A percentile compares a stretch with the other conserved stretches of the same genome.
phyloP scores from a whole-genome alignment of 257 asterid genomes.

The Solanum habrochaites region DNA sequence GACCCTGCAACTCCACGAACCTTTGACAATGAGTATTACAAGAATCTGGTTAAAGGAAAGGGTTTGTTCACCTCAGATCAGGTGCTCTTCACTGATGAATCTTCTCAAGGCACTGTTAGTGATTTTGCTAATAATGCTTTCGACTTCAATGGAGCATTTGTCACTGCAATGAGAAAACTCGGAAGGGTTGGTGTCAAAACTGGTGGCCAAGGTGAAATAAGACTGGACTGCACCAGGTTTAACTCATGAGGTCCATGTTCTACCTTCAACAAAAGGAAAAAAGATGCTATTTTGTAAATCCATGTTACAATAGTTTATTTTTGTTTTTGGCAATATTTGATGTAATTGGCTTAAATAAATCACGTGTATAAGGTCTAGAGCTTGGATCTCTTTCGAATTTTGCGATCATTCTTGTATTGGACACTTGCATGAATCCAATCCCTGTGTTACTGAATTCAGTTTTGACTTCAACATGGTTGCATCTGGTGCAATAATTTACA shows the following conservation, averaged over 20 bases:
- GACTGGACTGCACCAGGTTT: constrained; percentile 51
- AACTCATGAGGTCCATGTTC: constrained; percentile 12
- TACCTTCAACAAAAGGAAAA: background rate
- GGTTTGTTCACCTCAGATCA: constrained; percentile 75
- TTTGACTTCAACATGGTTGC: background rate
- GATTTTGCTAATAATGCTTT: constrained; percentile 39
- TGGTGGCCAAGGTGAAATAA: constrained; percentile 42
- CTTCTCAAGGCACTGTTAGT: constrained; percentile 26
- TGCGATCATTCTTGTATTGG: background rate
- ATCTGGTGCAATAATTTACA: background rate
- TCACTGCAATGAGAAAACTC: constrained; percentile 54
- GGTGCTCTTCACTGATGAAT: constrained; percentile 41
- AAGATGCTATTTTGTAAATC: background rate
- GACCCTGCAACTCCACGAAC: constrained; percentile 48
- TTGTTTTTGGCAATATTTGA: background rate
- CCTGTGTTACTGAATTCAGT: background rate
- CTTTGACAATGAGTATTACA: constrained; percentile 51
- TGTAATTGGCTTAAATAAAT: background rate
- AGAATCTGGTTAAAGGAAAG: constrained; percentile 47
- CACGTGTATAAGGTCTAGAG: background rate
- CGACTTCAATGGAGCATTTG: constrained; percentile 37
- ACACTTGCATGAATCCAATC: background rate
- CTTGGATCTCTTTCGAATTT: background rate
- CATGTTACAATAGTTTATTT: background rate
- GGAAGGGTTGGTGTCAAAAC: constrained; percentile 66